A percentile compares a stretch with the other conserved stretches of the same genome.
phyloP scores from a whole-genome alignment of 257 asterid species.

The Petunia axillaris region DNA sequence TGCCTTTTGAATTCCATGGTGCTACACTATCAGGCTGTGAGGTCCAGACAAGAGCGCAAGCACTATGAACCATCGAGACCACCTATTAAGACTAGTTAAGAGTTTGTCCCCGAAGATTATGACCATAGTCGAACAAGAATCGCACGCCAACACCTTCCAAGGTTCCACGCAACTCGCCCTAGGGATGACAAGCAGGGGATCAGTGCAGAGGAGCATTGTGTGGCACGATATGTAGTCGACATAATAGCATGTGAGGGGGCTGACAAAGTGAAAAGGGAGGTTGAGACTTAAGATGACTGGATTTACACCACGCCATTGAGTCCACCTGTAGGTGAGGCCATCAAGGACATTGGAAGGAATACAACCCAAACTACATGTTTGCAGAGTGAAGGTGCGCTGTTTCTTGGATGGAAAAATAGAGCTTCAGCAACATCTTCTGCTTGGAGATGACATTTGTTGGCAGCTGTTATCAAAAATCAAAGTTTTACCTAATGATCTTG shows the following conservation, averaged over 20 bases:
- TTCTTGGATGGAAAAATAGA: constrained; percentile 82
- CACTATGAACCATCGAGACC: constrained; percentile 73
- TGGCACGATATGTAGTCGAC: constrained; percentile 77
- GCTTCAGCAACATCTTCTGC: constrained; percentile 71
- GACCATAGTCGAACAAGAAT: constrained; percentile 75
- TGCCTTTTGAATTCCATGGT: constrained; percentile 31
- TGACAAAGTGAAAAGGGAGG: constrained; percentile 38
- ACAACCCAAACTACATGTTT: constrained; percentile 54
- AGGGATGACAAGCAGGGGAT: constrained; percentile 69
- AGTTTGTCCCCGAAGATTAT: constrained; percentile 77
- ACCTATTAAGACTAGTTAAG: constrained; percentile 69
- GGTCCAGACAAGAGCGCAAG: constrained; percentile 89
- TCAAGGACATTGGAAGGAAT: constrained; percentile 56
- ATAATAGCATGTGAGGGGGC: constrained; percentile 10
- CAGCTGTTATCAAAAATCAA: no score
- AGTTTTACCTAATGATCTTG: no score
- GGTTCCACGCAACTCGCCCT: constrained; percentile 67
- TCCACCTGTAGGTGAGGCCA: constrained; percentile 51
- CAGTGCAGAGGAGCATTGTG: constrained; percentile 76
- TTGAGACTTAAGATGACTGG: constrained; percentile 71
- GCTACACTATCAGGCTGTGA: constrained; percentile 69
- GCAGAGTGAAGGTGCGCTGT: constrained; percentile 62
- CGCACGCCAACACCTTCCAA: constrained; percentile 69
- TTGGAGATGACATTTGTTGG: constrained; percentile 49
- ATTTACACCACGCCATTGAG: constrained; percentile 59